These are phyloP conservation scores for Primulina huaijiensis DNA, from an alignment of 257 asterid genomes.

Conservation along the genomic window DNA sequence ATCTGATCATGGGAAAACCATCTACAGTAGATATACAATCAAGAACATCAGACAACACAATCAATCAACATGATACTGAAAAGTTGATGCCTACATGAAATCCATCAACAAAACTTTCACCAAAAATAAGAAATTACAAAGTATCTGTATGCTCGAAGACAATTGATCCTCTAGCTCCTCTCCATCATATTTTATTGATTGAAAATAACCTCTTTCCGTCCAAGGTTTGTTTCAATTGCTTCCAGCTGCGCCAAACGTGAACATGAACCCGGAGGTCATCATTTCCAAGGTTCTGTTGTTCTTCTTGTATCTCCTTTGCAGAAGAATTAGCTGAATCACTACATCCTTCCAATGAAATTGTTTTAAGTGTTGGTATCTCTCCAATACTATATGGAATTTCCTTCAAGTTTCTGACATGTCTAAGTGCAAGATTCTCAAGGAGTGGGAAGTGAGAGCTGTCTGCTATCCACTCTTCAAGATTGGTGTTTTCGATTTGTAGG, in stretches of 20 bases:
- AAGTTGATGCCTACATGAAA: background rate
- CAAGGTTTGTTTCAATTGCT: background rate
- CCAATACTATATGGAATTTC: slow-evolving; percentile 17
- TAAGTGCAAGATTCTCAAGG: slow-evolving; percentile 20
- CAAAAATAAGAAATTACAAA: too few species aligned
- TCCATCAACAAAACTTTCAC: background rate
- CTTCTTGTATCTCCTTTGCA: slow-evolving; percentile 10
- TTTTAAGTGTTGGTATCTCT: slow-evolving; percentile 20
- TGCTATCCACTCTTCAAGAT: slow-evolving; percentile 8
- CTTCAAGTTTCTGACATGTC: background rate
- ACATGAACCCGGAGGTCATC: background rate
- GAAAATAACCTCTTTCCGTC: background rate
- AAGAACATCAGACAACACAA: background rate
- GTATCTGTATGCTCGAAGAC: background rate
- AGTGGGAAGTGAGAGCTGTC: slow-evolving; percentile 21
- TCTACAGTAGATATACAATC: background rate
- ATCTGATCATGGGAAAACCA: too few species aligned
- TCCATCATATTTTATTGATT: background rate
- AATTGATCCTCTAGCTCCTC: background rate
- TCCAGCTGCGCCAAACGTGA: background rate
- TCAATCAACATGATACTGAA: background rate
- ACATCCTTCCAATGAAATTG: background rate
- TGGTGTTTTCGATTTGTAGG: background rate
- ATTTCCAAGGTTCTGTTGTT: slow-evolving; percentile 17
- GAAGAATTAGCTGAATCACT: background rate